Evolutionary conservation across 208 protist species (phyloP), one percentile per base, ranked within the genome.

Genomic region (Polymyxa betae): DNA sequence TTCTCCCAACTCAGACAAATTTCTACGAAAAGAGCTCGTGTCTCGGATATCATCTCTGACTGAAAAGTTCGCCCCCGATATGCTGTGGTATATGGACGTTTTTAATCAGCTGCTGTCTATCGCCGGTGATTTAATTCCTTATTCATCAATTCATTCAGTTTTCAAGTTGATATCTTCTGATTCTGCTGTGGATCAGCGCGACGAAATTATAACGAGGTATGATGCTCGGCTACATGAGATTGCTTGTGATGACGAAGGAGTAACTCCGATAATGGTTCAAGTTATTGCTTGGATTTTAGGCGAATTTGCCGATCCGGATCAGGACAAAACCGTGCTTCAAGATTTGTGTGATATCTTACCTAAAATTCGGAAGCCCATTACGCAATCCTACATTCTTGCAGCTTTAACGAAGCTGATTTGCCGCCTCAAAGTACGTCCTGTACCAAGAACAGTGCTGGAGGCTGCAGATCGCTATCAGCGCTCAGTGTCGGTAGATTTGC

Each of bases 251-350:
- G 77, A 24, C 12, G 77, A 45, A 29, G 43, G 38, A 72, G 88
- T 0, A 24, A 77, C 77, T 91, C 45, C 77, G 24, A 44, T 44
- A 24, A 88, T 97, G 44, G 90, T 92, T 24, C 94, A 95, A 46
- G 93, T 97, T 38, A 95, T 94, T 16, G 94, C 95, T 10, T 98
- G 96, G 97, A 94, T 97, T 60, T 94, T 98, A 41, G 96, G 97
- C 20, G 97, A 98, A 93, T 98, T 98, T 92, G 96, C 96, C 45
- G 97, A 96, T 92, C 92, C 98, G 24, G n/a, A 35, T 24, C 78
- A 93, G 45, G 93, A 93, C n/a, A 35, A 52, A 0, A 45, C 45
- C 20, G 35, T 89, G 0, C 64, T 92, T 24, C n/a, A 88, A 35
- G 68, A 92, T 35, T 66, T 93, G 40, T 41, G 46, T 68, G 35